Evolutionary conservation across 2,329 filamentous ascomycete species (phyloP).

Genomic region (Nigrospora sphaerica): DNA sequence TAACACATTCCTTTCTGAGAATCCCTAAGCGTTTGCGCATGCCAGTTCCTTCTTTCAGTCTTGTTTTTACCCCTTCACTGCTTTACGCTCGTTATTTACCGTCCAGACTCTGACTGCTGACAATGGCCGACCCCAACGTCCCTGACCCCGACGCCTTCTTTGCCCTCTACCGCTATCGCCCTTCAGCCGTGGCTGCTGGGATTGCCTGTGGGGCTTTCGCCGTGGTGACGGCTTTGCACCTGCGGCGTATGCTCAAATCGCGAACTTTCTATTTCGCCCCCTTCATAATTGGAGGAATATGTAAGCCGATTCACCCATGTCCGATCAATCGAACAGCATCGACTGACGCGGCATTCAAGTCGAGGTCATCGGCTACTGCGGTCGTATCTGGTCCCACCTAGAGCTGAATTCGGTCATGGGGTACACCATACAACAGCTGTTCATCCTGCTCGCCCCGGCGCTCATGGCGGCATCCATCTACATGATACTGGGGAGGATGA

Average conservation of each 20-base stretch:
- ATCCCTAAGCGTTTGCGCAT: no score
- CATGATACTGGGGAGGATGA: constrained; percentile 24
- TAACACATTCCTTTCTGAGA: no score
- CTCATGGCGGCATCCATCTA: constrained; percentile 22
- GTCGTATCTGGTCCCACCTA: constrained; percentile 13
- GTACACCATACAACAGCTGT: constrained; percentile 25
- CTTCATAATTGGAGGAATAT: constrained; percentile 8
- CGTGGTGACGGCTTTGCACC: constrained; percentile 6
- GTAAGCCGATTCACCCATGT: neutral
- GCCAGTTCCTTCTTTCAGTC: no score
- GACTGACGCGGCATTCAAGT: constrained; percentile 15
- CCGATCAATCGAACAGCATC: no score
- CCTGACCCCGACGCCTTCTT: constrained; percentile 7
- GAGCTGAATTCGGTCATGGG: constrained; percentile 14
- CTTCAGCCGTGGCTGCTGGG: constrained; percentile 8
- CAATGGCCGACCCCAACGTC: neutral
- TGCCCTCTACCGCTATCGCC: constrained; percentile 10
- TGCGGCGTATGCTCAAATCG: constrained; percentile 2
- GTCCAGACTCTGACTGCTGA: no score
- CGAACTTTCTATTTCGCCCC: constrained; percentile 9
- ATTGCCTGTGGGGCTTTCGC: constrained; percentile 7
- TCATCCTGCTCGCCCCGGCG: constrained; percentile 29
- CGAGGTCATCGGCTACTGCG: constrained; percentile 27
- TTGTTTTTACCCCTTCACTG: no score
- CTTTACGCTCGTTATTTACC: no score